Conservation (phyloP, 1,139 yeast species). For the Keqinozyma sinolaborantium region DNA sequence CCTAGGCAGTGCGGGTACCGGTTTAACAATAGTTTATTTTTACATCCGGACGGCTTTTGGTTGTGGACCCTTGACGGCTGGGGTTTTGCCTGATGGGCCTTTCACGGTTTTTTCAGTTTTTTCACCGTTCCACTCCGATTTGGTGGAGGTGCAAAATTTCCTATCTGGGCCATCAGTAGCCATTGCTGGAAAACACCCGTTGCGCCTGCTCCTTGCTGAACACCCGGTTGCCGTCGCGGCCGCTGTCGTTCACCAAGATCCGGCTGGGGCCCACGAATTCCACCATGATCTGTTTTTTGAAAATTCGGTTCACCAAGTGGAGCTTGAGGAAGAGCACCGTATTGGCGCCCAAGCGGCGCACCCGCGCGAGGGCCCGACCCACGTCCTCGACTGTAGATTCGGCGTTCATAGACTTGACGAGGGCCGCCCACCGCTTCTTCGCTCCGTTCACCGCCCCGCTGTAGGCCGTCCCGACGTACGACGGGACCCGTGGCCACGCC, state of each 20-base stretch:
- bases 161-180: no score
- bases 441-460: not conserved
- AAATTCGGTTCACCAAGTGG: slow-evolving; percentile 10
- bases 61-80: no score
- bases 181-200: slow-evolving; percentile 4
- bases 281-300: slow-evolving; percentile 18
- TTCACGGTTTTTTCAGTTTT: no score
- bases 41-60: no score
- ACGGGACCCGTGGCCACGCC: slow-evolving; percentile 5
- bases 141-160: no score
- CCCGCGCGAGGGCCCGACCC: not conserved
- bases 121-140: no score
- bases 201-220: slow-evolving; percentile 22
- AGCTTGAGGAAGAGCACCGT: slow-evolving; percentile 8
- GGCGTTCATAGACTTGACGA: not conserved
- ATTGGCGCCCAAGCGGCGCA: slow-evolving; percentile 6
- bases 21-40: no score
- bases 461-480: not conserved
- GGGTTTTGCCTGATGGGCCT: no score
- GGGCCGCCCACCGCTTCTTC: not conserved
- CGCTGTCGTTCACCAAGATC: slow-evolving; percentile 18
- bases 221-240: slow-evolving; percentile 10
- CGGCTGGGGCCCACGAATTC: slow-evolving; percentile 24
- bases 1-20: no score
- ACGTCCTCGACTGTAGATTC: slow-evolving; percentile 1